Conservation (phyloP, 495 filamentous ascomycete genomes). For the Evansstolkia leycettana region DNA sequence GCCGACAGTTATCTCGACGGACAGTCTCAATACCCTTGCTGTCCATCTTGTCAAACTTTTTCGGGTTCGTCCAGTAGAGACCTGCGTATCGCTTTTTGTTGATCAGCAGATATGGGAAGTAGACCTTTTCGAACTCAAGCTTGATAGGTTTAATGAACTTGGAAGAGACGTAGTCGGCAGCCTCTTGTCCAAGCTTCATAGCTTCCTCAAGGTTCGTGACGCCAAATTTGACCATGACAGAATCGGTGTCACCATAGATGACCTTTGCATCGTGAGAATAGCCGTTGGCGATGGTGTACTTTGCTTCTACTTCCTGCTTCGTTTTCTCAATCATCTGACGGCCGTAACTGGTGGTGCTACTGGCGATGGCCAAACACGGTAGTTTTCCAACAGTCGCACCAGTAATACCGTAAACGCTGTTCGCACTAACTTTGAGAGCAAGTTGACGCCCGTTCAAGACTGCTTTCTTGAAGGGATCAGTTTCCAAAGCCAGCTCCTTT, state of each 20-base stretch:
- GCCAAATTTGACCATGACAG: constrained; percentile 99
- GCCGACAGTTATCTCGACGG: constrained; percentile 84
- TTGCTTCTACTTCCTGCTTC: constrained; percentile 78
- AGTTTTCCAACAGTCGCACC: constrained; percentile 93
- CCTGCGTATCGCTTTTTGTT: constrained; percentile 99
- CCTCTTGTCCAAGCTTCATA: constrained; percentile 92
- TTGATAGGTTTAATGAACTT: constrained; percentile 97
- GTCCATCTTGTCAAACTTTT: constrained; percentile 99
- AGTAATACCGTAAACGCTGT: constrained; percentile 95
- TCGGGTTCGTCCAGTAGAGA: constrained; percentile 86
- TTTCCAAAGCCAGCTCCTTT: constrained; percentile 80
- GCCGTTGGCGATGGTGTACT: constrained; percentile 85
- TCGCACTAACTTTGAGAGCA: constrained; percentile 92
- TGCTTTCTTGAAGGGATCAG: constrained; percentile 92
- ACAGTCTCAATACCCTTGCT: constrained; percentile 99
- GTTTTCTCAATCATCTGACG: constrained; percentile 98
- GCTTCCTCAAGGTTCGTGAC: constrained; percentile 68
- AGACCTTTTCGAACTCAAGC: constrained; percentile 98
- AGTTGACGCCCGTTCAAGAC: constrained; percentile 96
- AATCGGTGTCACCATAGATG: constrained; percentile 98
- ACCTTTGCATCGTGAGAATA: constrained; percentile 90
- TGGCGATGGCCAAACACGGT: constrained; percentile 89
- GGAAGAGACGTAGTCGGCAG: constrained; percentile 70
- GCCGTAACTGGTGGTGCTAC: constrained; percentile 90
- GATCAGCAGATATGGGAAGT: constrained; percentile 96